Conservation (phyloP, 2,329 filamentous ascomycete species). For the Aureobasidium sp. region DNA sequence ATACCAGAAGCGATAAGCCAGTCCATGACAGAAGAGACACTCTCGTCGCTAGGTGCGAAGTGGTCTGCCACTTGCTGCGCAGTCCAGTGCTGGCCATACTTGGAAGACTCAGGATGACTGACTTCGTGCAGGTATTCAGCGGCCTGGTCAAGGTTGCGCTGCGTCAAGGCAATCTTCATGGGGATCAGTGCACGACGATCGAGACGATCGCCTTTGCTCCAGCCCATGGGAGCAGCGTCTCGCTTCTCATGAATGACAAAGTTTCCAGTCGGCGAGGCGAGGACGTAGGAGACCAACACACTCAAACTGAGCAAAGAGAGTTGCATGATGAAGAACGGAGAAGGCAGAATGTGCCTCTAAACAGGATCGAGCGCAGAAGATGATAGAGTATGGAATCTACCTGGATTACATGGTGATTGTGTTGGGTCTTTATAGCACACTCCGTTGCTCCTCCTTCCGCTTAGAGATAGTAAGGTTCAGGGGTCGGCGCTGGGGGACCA, state of each 20-base stretch:
- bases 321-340: constrained; percentile 17
- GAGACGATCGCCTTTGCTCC: constrained; percentile 23
- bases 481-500: not conserved
- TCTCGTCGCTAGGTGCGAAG: constrained; percentile 31
- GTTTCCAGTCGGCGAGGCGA: constrained; percentile 21
- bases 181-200: constrained; percentile 26
- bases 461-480: constrained; percentile 2
- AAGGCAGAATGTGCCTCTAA: not conserved
- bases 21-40: constrained; percentile 35
- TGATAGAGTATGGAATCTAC: not conserved
- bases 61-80: constrained; percentile 37
- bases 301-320: constrained; percentile 20
- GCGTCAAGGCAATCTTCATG: constrained; percentile 30
- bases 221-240: constrained; percentile 22
- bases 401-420: not conserved
- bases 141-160: constrained; percentile 29
- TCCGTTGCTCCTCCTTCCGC: not conserved
- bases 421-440: not conserved
- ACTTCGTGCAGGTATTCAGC: constrained; percentile 30
- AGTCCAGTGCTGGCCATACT: constrained; percentile 38
- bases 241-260: constrained; percentile 29
- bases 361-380: not conserved
- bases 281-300: constrained; percentile 18
- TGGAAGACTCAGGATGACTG: constrained; percentile 37
- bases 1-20: constrained; percentile 53